Base-by-base conservation (phyloP, 768 basidiomycete genomes). In the Trametopsis cervina region DNA sequence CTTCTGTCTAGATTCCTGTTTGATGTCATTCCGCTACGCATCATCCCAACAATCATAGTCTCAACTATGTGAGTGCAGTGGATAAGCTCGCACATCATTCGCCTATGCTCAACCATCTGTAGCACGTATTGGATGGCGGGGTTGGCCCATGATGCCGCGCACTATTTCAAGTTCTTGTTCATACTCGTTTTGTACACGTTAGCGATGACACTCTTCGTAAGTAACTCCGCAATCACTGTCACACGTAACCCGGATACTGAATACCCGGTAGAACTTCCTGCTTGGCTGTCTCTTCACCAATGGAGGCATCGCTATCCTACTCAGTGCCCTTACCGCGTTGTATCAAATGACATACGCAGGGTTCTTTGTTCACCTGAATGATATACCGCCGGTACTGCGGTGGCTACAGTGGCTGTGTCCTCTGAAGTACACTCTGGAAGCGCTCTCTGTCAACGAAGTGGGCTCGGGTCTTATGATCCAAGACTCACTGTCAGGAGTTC, bases 111-210 rank as follows among this genome's bases (percentile, higher is more conserved):
- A n/a, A 40, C 15, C 13, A n/a, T 42, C 24, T 37, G 9, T 50
- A 87, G 85, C 44, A 84, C 83, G n/a, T 92, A 91, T 57, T 91
- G 89, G 89, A 93, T 97, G 94, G 90, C 91, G 2, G 93, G 94
- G 11, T 77, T 97, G 3, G 76, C 88, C 1, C 73, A 73, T 3
- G 76, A 86, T 37, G 81, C 91, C 2, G 77, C 82, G 0, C 74
- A 85, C 61, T 97, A 85, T 74, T 98, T 96, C 83, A 98, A 96
- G 60, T 98, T 89, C 68, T 70, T 96, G 18, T 78, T 97, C 59
- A 86, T 96, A 52, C 73, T 97, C 15, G 83, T 91, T 17, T 70
- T 95, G 18, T 96, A 83, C 62, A 83, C 84, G 0, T 71, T 96
- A 17, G 82, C 76, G 27, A 89, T 92, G 80, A 91, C 91, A 0